Percentiles rank a stretch among this genome's conserved stretches.
Conservation (phyloP, 192 early-diverging fungal genomes). For the Gaertneriomyces sp. region DNA sequence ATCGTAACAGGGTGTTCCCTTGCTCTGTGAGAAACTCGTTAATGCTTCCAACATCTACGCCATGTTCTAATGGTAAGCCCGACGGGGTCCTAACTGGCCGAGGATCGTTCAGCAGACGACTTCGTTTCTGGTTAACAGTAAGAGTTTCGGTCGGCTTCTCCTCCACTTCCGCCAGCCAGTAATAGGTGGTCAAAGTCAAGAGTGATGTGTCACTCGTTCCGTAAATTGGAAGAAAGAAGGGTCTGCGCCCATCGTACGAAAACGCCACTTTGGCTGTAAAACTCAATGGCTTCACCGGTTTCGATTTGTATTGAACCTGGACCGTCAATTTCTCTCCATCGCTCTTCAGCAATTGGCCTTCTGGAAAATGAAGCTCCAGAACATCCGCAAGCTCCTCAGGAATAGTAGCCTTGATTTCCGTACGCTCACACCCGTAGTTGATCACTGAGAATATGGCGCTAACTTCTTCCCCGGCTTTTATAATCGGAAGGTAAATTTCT, state of each 20-base stretch:
- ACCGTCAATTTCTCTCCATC: constrained; percentile 49
- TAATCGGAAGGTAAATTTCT: constrained; percentile 48
- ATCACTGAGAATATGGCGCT: constrained; percentile 40
- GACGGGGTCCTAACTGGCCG: constrained; percentile 34
- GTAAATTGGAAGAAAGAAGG: constrained; percentile 47
- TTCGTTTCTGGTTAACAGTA: constrained; percentile 32
- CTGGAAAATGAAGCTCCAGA: constrained; percentile 48
- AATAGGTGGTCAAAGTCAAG: constrained; percentile 33
- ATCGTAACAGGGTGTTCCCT: constrained; percentile 34
- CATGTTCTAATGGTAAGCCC: constrained; percentile 38
- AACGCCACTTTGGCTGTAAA: constrained; percentile 46
- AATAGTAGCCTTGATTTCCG: constrained; percentile 38
- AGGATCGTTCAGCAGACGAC: constrained; percentile 26
- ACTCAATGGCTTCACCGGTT: constrained; percentile 32
- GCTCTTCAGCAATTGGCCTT: constrained; percentile 48
- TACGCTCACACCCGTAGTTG: constrained; percentile 53
- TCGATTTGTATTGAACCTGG: constrained; percentile 29
- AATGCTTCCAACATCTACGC: constrained; percentile 12
- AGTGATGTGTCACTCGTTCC: constrained; percentile 39
- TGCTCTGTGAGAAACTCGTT: constrained; percentile 16
- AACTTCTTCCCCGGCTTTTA: constrained; percentile 31
- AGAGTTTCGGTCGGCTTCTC: constrained; percentile 11
- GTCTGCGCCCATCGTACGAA: constrained; percentile 20
- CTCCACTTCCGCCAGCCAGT: constrained; percentile 20
- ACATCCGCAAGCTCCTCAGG: constrained; percentile 17